Conservation (phyloP, 768 basidiomycete species). For the Suillus subaureus region DNA sequence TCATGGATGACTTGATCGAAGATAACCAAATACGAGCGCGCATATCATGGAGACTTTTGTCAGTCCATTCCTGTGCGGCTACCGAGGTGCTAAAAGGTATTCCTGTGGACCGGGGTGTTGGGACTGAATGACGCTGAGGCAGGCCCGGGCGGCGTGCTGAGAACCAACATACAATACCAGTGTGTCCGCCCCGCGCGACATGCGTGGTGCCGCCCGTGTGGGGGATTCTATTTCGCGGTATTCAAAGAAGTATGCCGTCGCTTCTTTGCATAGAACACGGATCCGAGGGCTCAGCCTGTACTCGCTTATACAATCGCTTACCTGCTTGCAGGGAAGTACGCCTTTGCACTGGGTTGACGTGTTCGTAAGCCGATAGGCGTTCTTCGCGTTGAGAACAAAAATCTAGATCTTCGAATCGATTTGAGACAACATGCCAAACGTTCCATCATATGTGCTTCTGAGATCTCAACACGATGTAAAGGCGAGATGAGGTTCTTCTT, state of each 20-base stretch:
- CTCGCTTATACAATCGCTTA: not conserved
- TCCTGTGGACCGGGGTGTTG: not conserved
- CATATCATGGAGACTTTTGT: not conserved
- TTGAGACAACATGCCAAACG: not conserved
- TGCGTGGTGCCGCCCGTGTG: not conserved
- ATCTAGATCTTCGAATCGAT: not conserved
- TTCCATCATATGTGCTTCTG: not conserved
- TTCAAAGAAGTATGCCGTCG: not conserved
- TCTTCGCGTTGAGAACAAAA: not conserved
- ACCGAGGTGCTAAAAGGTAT: not conserved
- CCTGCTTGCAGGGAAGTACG: not conserved
- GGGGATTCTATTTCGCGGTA: not conserved
- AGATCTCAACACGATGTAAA: not conserved
- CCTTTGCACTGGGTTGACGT: not conserved
- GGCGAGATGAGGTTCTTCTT: not conserved
- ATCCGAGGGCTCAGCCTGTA: slow-evolving; percentile 3
- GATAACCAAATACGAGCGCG: not conserved
- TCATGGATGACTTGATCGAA: not conserved
- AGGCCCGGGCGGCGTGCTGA: not conserved
- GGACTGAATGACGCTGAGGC: not conserved
- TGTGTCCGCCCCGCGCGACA: not conserved
- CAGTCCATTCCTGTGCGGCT: not conserved
- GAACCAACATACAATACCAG: not conserved
- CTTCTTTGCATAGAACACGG: not conserved
- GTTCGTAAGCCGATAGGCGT: not conserved